Conservation (phyloP, 1,284 basidiomycete species). For the Cutaneotrichosporon sp. region DNA sequence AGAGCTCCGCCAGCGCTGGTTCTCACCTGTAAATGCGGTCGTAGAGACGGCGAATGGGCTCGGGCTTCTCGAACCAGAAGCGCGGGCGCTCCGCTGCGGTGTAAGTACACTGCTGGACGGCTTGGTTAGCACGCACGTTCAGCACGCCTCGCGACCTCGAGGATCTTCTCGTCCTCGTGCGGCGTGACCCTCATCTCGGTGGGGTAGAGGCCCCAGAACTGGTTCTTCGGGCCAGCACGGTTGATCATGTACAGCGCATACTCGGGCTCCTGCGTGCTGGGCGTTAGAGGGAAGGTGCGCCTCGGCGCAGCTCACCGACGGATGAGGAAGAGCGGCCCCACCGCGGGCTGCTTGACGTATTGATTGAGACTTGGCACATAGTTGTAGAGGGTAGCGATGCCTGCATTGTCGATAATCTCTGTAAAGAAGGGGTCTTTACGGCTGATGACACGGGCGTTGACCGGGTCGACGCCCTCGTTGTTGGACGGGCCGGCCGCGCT, state of each 20-base stretch:
- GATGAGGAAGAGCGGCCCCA: slow-evolving; percentile 49
- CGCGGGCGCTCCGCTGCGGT: background rate
- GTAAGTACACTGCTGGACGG: background rate
- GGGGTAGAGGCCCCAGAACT: slow-evolving; percentile 40
- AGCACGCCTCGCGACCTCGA: slow-evolving; percentile 45
- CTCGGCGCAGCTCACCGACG: slow-evolving; percentile 31
- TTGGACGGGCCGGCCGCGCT: background rate
- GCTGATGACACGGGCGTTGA: slow-evolving; percentile 42
- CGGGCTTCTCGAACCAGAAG: background rate
- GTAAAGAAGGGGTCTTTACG: slow-evolving; percentile 40
- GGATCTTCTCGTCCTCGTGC: slow-evolving; percentile 25
- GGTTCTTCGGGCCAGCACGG: slow-evolving; percentile 43
- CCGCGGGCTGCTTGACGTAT: background rate
- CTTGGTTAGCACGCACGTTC: slow-evolving; percentile 37
- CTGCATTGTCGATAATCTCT: slow-evolving; percentile 39
- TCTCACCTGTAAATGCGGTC: background rate
- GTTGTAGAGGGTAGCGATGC: background rate
- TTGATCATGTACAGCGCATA: slow-evolving; percentile 49
- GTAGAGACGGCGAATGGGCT: background rate
- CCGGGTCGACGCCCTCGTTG: slow-evolving; percentile 20
- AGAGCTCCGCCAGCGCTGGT: background rate
- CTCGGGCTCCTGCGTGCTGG: slow-evolving; percentile 43
- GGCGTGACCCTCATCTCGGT: slow-evolving; percentile 45
- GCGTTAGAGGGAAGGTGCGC: background rate
- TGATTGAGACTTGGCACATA: background rate